Evolutionary conservation across 352 stramenopile genomes (phyloP).

Genomic region (Phytophthora pisi): DNA sequence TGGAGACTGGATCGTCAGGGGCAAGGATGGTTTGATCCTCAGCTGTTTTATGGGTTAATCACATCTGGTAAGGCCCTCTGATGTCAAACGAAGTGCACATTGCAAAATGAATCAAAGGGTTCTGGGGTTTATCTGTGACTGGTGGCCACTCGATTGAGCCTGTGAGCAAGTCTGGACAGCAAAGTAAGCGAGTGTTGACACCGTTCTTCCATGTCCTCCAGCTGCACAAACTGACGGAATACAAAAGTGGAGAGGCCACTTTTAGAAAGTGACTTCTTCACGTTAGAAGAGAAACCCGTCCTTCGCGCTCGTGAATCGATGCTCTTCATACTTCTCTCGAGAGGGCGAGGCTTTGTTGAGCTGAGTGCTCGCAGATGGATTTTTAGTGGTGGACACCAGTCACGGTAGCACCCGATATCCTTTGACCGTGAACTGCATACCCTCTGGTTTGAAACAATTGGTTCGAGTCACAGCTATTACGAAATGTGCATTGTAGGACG

Average conservation of each 20-base stretch:
- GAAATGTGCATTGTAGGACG: neutral
- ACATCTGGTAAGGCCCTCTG: neutral
- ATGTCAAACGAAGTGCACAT: neutral
- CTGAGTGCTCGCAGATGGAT: neutral
- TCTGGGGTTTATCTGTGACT: neutral
- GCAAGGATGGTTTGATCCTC: neutral
- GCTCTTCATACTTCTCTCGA: neutral
- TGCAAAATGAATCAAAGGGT: constrained; percentile 4
- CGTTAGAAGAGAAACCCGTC: too few relatives aligned
- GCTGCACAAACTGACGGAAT: too few relatives aligned
- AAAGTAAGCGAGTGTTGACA: neutral
- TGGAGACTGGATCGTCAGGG: neutral
- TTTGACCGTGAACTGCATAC: neutral
- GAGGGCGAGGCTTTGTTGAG: neutral
- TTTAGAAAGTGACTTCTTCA: too few relatives aligned
- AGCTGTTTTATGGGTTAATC: neutral
- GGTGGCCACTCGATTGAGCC: neutral
- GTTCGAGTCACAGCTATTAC: neutral
- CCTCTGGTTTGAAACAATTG: neutral
- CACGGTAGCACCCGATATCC: neutral
- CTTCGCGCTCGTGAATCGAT: too few relatives aligned
- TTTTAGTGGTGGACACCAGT: neutral
- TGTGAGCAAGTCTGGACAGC: neutral
- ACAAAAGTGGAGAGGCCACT: too few relatives aligned
- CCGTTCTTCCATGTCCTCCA: neutral